These are phyloP conservation scores for Fusarium nodosum DNA, from an alignment of 2,329 filamentous ascomycete genomes.

Conservation along the genomic window DNA sequence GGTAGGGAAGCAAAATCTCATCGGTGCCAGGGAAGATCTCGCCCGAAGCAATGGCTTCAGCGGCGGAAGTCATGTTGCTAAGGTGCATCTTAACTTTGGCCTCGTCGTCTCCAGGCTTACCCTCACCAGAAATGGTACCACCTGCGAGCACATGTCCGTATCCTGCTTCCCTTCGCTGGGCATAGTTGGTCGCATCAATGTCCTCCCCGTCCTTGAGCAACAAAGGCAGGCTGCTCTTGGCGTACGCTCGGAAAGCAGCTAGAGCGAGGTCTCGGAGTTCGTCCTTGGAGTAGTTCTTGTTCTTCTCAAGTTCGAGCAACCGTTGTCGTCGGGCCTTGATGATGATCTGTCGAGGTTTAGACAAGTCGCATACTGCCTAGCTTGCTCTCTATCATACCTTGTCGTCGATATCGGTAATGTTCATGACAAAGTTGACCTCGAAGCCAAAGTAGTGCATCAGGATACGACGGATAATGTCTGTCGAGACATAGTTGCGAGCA, in stretches of 20 bases:
- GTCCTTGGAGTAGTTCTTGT: constrained; percentile 70
- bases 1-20: constrained; percentile 82
- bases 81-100: constrained; percentile 94
- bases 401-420: constrained; percentile 88
- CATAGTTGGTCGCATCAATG: constrained; percentile 66
- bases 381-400: constrained; percentile 62
- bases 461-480: constrained; percentile 88
- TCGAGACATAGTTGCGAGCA: constrained; percentile 90
- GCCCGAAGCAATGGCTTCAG: constrained; percentile 62
- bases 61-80: constrained; percentile 69
- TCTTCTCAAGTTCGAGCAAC: constrained; percentile 81
- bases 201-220: constrained; percentile 60
- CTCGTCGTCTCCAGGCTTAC: constrained; percentile 79
- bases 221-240: constrained; percentile 67
- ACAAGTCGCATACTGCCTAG: constrained; percentile 19
- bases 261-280: constrained; percentile 63
- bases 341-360: constrained; percentile 62
- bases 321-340: constrained; percentile 80
- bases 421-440: constrained; percentile 89
- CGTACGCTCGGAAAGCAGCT: constrained; percentile 69
- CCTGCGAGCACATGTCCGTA: constrained; percentile 70
- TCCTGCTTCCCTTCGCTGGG: constrained; percentile 62
- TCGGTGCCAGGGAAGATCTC: constrained; percentile 69
- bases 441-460: constrained; percentile 86
- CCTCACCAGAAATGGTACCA: constrained; percentile 68